phyloP scores from a whole-genome alignment of 495 filamentous ascomycete species.

The Aspergillus heteromorphus region DNA sequence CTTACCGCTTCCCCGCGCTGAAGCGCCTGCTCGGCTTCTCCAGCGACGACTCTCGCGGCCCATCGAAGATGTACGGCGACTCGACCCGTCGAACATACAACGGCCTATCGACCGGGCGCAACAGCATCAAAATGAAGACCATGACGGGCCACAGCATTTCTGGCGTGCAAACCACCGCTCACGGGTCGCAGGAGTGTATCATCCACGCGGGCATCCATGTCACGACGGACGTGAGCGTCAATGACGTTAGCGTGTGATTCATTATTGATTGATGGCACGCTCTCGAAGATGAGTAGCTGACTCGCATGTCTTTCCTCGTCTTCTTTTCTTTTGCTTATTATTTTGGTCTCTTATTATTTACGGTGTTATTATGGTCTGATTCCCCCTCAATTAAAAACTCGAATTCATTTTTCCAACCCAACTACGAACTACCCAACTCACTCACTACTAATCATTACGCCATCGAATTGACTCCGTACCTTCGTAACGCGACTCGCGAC shows the following conservation, averaged over 20 bases:
- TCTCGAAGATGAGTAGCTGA: background rate
- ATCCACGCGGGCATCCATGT: conserved; percentile 13
- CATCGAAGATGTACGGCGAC: conserved; percentile 12
- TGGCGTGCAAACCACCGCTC: conserved; percentile 5
- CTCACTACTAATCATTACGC: no score
- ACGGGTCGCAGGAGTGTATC: conserved; percentile 12
- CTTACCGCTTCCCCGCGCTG: conserved; percentile 15
- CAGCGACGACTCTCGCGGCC: conserved; percentile 6
- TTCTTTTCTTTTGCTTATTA: no score
- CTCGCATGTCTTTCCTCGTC: background rate
- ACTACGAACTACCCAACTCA: no score
- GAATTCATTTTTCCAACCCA: no score
- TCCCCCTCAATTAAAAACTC: no score
- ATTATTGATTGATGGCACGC: conserved; percentile 1
- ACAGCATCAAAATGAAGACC: conserved; percentile 9
- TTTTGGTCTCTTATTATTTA: no score
- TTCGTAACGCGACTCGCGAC: no score
- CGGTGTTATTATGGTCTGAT: no score
- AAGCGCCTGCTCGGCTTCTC: conserved; percentile 13
- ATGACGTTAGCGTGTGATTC: no score
- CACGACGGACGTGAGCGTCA: conserved; percentile 10
- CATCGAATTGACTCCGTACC: no score
- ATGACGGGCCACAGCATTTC: conserved; percentile 2
- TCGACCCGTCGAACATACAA: conserved; percentile 10
- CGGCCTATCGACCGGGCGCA: background rate